Base-by-base conservation (phyloP, 805 yeast species). In the Teunomyces pallodes region DNA sequence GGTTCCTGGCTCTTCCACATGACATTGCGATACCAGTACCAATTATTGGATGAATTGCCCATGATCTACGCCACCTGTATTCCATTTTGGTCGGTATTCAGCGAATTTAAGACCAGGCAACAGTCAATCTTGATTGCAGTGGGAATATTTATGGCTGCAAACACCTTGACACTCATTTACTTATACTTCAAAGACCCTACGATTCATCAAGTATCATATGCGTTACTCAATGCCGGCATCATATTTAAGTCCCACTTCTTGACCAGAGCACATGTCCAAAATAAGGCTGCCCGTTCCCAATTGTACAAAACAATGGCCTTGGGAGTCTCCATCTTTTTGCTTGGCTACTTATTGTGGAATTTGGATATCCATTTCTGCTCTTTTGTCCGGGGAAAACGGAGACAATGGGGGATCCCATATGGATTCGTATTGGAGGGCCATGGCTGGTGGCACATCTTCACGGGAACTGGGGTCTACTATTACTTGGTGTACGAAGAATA, bases 11-110 rank as follows among this genome's bases (percentile, higher is more conserved):
- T 90, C 52, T 94, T 94, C 73, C 99, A 94, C 67, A 94, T 94
- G 97, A 92, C 98, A 4, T 75, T 94, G 57, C 76, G 81, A 54
- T 94, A 92, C 67, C 89, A 87, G 62, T 94, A 80, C 70, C 99
- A 94, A 70, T 66, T 94, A 53, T 75, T 94, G 65, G 99, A 94
- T 70, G 99, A 94, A 66, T 75, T 94, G 59, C 99, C 99, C 36
- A 94, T 94, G 99, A 89, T 94, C 53, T 94, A 94, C 69, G 97
- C 96, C 17, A 94, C 99, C 2, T 92, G 97, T 54, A 83, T 92
- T 26, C 98, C 99, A 0, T 84, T 90, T 52, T 89, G 96, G 96
- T 78, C 84, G 38, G 83, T 87, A 1, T 84, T 86, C 55, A 77
- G 87, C 42, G 87, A 83, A 60, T 81, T 80, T 36, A 72, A 68